Base-by-base conservation (phyloP, 1,284 basidiomycete species). In the Papiliotrema terrestris region DNA sequence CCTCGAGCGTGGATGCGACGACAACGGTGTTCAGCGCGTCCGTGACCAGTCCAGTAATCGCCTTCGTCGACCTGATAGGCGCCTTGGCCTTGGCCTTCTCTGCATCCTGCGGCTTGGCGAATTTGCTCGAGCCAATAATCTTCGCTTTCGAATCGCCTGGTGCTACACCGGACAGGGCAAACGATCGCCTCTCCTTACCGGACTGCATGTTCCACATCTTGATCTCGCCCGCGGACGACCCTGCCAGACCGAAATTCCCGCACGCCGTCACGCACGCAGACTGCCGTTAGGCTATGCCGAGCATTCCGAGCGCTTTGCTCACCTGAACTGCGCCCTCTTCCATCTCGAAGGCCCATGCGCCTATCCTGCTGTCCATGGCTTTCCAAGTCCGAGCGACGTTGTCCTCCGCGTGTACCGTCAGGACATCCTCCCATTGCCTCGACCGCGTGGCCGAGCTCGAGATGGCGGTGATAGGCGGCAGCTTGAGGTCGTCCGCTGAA, bases 391-490 rank as follows among this genome's bases (percentile, higher is more conserved):
- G 82, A 1, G 88, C 88, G 52, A 86, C 83, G 1, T 83, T 80
- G 65, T 93, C 89, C 45, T 91, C 89, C 1, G 83, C 80, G 71
- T 98, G 95, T 0, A 86, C 85, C 9, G 95, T 94, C 5, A 99
- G 76, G 42, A 98, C 87, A 67, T 98, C 92, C 69, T 98, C 95
- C 96, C 96, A 99, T 63, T 99, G 94, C 71, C 93, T 94, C 19
- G 90, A 82, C 22, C 93, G 83, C 3, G 86, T 83, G 2, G 84
- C 82, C 4, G 91, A 92, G 75, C 86, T 88, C 0, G 91, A 85
- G 11, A 98, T 77, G 8, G 87, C 81, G 5, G 84, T 85, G 41
- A 94, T 82, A 0, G 89, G 81, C 13, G 90, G 85, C 62, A 89
- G 85, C 73, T 95, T 95, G 51, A 96, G 81, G 1, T 86, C 86